A percentile compares a stretch with the other conserved stretches of the same genome.
These are phyloP conservation scores for Mycosphaerella sp. DNA, from an alignment of 2,329 filamentous ascomycete genomes.

Conservation along the genomic window DNA sequence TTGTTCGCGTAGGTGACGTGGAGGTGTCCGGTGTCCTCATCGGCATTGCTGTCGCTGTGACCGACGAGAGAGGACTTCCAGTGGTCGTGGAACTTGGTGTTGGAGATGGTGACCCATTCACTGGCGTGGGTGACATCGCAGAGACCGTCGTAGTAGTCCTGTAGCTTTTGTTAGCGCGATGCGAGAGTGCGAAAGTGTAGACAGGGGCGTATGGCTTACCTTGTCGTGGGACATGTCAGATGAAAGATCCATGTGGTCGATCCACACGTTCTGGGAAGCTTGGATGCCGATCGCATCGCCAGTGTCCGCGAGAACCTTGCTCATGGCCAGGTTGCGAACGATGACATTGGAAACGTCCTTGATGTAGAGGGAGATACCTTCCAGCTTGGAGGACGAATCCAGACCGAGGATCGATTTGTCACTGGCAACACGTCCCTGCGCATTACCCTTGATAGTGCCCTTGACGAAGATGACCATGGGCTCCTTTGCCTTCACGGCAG, in stretches of 20 bases:
- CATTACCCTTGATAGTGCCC: slow-evolving; percentile 31
- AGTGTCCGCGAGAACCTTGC: slow-evolving; percentile 42
- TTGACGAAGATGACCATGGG: slow-evolving; percentile 43
- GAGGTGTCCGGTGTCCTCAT: slow-evolving; percentile 56
- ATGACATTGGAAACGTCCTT: slow-evolving; percentile 50
- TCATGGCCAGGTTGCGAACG: slow-evolving; percentile 50
- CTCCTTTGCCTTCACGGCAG: slow-evolving; percentile 31
- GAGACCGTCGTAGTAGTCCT: slow-evolving; percentile 61
- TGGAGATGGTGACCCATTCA: slow-evolving; percentile 53
- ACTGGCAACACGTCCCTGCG: slow-evolving; percentile 34
- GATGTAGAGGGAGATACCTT: slow-evolving; percentile 45
- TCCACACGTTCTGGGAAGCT: slow-evolving; percentile 50
- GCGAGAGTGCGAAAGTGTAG: neutral
- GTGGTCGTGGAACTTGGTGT: slow-evolving; percentile 50
- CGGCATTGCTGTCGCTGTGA: slow-evolving; percentile 53
- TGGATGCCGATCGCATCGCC: slow-evolving; percentile 51
- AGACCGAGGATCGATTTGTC: slow-evolving; percentile 50
- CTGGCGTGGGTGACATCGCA: slow-evolving; percentile 58
- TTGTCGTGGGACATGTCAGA: slow-evolving; percentile 56
- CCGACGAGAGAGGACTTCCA: slow-evolving; percentile 57
- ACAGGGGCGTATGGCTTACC: neutral
- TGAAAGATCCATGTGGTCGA: slow-evolving; percentile 61
- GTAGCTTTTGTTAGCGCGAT: neutral
- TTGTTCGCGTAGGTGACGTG: slow-evolving; percentile 62
- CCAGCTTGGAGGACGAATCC: slow-evolving; percentile 38